Evolutionary conservation across 2,329 filamentous ascomycete species (phyloP).

Genomic region (Aspergillus phoenicis): DNA sequence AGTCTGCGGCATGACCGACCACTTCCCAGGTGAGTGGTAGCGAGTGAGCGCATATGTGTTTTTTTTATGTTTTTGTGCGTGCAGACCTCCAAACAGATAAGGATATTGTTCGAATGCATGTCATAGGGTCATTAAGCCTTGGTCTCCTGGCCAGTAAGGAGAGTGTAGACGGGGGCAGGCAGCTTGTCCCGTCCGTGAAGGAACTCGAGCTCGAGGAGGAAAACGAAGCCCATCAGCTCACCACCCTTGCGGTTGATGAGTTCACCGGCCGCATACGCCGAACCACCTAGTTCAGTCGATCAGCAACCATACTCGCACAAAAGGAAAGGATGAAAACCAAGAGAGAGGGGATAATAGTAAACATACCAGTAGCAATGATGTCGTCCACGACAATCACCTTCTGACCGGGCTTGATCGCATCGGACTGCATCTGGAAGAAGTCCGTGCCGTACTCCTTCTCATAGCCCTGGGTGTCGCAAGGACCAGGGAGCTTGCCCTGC

Average conservation of each 20-base stretch:
- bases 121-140: constrained; percentile 18
- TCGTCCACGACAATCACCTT: constrained; percentile 94
- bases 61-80: constrained; percentile 4
- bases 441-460: constrained; percentile 96
- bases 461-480: constrained; percentile 80
- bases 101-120: constrained; percentile 8
- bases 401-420: constrained; percentile 80
- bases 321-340: too few species aligned
- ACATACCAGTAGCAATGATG: constrained; percentile 93
- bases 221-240: constrained; percentile 83
- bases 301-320: constrained; percentile 1
- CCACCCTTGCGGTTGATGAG: constrained; percentile 86
- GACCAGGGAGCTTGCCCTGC: constrained; percentile 91
- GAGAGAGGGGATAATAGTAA: neutral
- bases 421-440: constrained; percentile 92
- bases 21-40: neutral
- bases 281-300: constrained; percentile 68
- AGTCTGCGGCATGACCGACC: neutral
- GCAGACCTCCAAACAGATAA: constrained; percentile 1
- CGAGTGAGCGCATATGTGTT: neutral
- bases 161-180: constrained; percentile 76
- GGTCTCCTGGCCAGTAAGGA: constrained; percentile 67
- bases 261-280: constrained; percentile 81
- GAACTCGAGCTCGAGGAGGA: constrained; percentile 93
- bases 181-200: constrained; percentile 91